Evolutionary conservation across 2,329 filamentous ascomycete species (phyloP), one percentile per base, ranked within the genome.

Genomic region (Endothia cerciana): DNA sequence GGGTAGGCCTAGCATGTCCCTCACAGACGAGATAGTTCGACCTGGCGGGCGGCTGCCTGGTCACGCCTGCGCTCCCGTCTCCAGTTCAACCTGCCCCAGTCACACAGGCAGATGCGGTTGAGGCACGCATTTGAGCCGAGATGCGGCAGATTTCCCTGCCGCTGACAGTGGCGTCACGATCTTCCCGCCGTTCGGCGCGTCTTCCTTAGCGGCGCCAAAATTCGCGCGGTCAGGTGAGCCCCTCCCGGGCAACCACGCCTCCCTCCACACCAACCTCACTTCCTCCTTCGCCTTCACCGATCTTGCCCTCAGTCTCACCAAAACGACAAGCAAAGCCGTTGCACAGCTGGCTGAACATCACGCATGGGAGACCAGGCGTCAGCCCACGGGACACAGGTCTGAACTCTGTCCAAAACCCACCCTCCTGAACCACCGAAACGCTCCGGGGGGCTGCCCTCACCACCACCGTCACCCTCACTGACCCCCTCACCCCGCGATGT

Each of bases 191-290:
- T 13, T 17, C 17, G 36, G n/a, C 57, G 57, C 57, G 57, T 59
- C 41, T n/a, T 49, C 15, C 56, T 59, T 59, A 45, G 57, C 38
- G 25, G 57, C 57, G 40, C 38, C 57, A 30, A 30, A 13, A 43
- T 43, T 41, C 57, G 57, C 57, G 57, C 40, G 57, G 38, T 59
- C 57, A 59, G 45, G 57, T 59, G 57, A 59, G 38, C 57, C 40
- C 38, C 40, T 59, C 25, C 22, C 25, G 33, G 33, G 36, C 36
- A 38, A 40, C 55, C 36, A 58, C 13, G 22, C 4, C 19, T 19
- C n/a, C n/a, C 22, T 41, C n/a, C 36, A 6, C 36, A 38, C 15
- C 19, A 40, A 19, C 13, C 11, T 11, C 11, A n/a, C 4, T n/a
- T 8, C 1, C 4, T 4, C 22, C 25, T 30, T 15, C n/a, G 4